Evolutionary conservation across 176 grass and related monocot genomes (phyloP).

Genomic region (Thinopyrum elongatum): DNA sequence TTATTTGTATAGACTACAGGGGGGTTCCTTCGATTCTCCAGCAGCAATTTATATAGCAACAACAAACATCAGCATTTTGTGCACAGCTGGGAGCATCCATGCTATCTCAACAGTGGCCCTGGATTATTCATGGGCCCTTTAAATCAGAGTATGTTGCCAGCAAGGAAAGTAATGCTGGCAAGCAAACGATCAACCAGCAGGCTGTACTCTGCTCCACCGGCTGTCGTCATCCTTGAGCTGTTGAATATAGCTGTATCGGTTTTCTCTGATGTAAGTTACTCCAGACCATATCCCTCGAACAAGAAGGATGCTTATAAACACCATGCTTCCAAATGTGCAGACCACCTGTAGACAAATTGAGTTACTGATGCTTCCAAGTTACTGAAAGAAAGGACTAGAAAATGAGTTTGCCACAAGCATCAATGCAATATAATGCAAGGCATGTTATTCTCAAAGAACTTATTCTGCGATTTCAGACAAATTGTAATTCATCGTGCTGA

Average conservation of each 20-base stretch:
- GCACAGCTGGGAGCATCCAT: conserved; percentile 10
- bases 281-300: conserved; percentile 92
- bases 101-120: conserved; percentile 8
- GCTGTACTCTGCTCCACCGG: conserved; percentile 70
- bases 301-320: conserved; percentile 81
- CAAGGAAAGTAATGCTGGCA: no score
- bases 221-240: conserved; percentile 61
- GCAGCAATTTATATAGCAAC: neutral
- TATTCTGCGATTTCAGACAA: neutral
- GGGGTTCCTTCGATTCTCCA: neutral
- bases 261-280: conserved; percentile 78
- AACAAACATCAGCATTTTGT: neutral
- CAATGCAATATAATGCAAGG: neutral
- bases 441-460: neutral
- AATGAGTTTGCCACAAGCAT: neutral
- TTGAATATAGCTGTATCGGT: conserved; percentile 67
- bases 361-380: neutral
- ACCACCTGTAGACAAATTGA: conserved; percentile 61
- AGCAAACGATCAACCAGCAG: conserved; percentile 45
- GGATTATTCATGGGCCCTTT: neutral
- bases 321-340: conserved; percentile 96
- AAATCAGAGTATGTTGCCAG: neutral
- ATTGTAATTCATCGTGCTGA: neutral
- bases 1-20: neutral
- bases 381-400: neutral